phyloP scores from a whole-genome alignment of 306 rosid species.

The Malus fusca region DNA sequence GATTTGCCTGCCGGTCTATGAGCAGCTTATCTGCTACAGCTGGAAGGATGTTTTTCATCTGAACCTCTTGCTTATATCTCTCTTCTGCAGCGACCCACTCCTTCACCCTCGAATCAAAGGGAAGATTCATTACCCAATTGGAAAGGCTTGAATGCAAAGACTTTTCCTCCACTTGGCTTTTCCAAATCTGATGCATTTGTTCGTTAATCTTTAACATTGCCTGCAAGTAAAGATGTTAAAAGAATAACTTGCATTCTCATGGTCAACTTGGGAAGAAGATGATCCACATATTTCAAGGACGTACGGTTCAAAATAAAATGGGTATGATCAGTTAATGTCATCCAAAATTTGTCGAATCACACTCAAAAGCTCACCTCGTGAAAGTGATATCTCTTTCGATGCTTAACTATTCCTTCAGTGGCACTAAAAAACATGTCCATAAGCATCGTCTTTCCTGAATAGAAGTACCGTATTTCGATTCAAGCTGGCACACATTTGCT shows the following conservation, averaged over 20 bases:
- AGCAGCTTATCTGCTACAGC: constrained; percentile 84
- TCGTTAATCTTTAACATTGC: constrained; percentile 98
- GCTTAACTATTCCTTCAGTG: constrained; percentile 74
- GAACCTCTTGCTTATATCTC: constrained; percentile 75
- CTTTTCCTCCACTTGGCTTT: constrained; percentile 63
- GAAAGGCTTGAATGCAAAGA: constrained; percentile 59
- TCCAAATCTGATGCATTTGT: constrained; percentile 94
- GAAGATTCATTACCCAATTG: constrained; percentile 85
- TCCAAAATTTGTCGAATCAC: constrained; percentile 6
- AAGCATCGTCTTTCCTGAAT: constrained; percentile 93
- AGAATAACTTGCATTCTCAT: background rate
- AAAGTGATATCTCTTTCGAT: constrained; percentile 84
- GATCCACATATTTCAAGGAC: background rate
- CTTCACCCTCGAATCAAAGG: constrained; percentile 73
- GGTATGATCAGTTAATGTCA: background rate
- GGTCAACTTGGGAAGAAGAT: constrained; percentile 9
- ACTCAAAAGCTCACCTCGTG: constrained; percentile 69
- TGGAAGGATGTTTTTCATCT: constrained; percentile 86
- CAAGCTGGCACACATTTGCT: constrained; percentile 10
- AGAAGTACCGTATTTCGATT: constrained; percentile 18
- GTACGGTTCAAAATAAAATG: background rate
- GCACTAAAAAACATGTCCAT: constrained; percentile 96
- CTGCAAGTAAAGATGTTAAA: constrained; percentile 29
- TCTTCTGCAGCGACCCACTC: constrained; percentile 94
- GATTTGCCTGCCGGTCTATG: constrained; percentile 44